Percentiles rank a stretch among this genome's conserved stretches.
Conservation (phyloP, 75 land plant species). For the Sequoia sempervirens region DNA sequence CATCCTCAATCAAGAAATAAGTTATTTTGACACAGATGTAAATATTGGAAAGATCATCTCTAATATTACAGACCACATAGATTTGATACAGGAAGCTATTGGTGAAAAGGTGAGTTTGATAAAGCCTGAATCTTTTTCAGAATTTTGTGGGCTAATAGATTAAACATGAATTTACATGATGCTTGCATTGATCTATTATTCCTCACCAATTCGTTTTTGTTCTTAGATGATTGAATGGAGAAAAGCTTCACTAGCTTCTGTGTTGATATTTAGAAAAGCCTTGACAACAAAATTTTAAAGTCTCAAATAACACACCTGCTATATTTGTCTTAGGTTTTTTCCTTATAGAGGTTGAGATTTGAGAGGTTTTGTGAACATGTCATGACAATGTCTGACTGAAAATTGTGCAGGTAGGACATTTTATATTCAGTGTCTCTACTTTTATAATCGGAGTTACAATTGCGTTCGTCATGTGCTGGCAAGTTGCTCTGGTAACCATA, state of each 20-base stretch:
- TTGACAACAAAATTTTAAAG: too few species aligned
- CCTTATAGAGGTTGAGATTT: not conserved
- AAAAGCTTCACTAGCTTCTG: too few species aligned
- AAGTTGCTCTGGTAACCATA: constrained; percentile 31
- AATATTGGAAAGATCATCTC: constrained; percentile 25
- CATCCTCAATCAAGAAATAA: constrained; percentile 38
- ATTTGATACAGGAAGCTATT: not conserved
- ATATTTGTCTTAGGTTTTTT: constrained; percentile 16
- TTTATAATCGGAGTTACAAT: constrained; percentile 24
- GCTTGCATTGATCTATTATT: too few species aligned
- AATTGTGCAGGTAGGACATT: constrained; percentile 35
- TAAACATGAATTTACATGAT: too few species aligned
- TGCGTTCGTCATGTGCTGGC: constrained; percentile 34
- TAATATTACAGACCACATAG: constrained; percentile 34
- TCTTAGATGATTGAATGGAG: not conserved
- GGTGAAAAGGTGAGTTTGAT: constrained; percentile 5
- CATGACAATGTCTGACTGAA: not conserved
- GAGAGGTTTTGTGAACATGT: too few species aligned
- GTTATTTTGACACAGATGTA: constrained; percentile 42
- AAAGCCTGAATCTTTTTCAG: constrained; percentile 20
- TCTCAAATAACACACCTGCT: constrained; percentile 3
- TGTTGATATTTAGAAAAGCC: too few species aligned
- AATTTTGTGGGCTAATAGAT: too few species aligned
- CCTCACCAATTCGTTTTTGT: constrained; percentile 20
- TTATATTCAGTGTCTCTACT: constrained; percentile 25